A percentile compares a stretch with the other conserved stretches of the same genome.
Evolutionary conservation across 2,329 filamentous ascomycete genomes (phyloP).

Genomic region (Immersiporthe knoxdaviesiana): DNA sequence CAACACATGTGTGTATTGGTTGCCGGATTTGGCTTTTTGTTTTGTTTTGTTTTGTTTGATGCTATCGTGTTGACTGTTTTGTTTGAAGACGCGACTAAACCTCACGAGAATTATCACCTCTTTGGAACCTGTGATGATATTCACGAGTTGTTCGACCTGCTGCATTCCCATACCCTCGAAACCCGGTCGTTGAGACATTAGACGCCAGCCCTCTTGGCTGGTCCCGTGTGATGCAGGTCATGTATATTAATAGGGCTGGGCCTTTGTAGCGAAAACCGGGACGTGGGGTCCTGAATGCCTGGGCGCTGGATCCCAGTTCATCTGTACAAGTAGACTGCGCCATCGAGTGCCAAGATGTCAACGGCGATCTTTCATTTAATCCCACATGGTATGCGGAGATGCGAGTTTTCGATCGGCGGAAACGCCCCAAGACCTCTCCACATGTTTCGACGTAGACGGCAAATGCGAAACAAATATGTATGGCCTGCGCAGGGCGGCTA

Average conservation of each 20-base stretch:
- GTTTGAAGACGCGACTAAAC: too few relatives aligned
- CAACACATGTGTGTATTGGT: background rate
- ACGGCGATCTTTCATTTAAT: background rate
- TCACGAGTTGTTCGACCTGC: too few relatives aligned
- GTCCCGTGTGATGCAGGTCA: conserved; percentile 11
- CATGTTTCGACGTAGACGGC: background rate
- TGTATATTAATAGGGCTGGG: background rate
- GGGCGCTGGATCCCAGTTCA: background rate
- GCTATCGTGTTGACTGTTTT: background rate
- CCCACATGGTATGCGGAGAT: conserved; percentile 4
- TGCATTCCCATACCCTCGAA: background rate
- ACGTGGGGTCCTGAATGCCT: background rate
- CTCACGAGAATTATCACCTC: background rate
- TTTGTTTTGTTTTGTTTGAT: too few relatives aligned
- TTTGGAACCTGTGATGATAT: background rate
- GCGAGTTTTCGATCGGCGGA: background rate
- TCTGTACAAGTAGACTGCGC: conserved; percentile 4
- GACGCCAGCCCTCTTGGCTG: conserved; percentile 5
- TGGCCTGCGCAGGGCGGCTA: background rate
- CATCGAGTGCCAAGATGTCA: conserved; percentile 9
- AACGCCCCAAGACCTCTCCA: background rate
- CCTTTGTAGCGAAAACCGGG: background rate
- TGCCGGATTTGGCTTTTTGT: background rate
- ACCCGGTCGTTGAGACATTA: background rate
- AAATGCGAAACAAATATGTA: background rate